phyloP scores from a whole-genome alignment of 306 rosid genomes.

The Psophocarpus tetragonolobus region DNA sequence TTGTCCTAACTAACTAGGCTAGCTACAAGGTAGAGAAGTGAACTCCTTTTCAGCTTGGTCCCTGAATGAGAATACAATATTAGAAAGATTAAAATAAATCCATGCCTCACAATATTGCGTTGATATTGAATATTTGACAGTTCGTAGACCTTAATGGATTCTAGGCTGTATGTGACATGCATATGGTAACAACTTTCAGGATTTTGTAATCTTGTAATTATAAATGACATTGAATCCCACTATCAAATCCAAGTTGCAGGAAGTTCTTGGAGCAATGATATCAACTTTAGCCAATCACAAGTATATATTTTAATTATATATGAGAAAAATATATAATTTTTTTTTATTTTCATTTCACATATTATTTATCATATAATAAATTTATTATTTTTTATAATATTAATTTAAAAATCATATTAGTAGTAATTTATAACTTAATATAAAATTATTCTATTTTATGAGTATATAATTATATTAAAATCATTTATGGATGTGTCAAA shows the following conservation, averaged over 20 bases:
- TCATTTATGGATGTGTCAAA: no score
- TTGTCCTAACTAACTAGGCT: constrained; percentile 7
- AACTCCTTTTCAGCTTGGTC: neutral
- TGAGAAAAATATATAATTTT: no score
- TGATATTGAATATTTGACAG: constrained; percentile 34
- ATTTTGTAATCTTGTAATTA: neutral
- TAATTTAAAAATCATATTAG: no score
- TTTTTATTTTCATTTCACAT: no score
- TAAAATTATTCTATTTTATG: no score
- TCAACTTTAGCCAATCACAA: neutral
- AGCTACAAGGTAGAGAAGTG: neutral
- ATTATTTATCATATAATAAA: no score
- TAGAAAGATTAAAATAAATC: neutral
- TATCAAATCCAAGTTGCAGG: neutral
- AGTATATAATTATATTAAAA: no score
- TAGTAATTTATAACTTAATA: no score
- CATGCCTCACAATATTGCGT: constrained; percentile 27
- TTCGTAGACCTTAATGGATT: neutral
- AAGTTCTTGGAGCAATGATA: neutral
- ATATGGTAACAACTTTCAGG: neutral
- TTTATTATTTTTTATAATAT: no score
- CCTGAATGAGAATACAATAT: neutral
- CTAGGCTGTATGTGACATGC: constrained; percentile 35
- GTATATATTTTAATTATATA: no score
- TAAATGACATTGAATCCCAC: neutral